Evolutionary conservation across 176 grass and related monocot genomes (phyloP).

Genomic region (Stipa capillata): DNA sequence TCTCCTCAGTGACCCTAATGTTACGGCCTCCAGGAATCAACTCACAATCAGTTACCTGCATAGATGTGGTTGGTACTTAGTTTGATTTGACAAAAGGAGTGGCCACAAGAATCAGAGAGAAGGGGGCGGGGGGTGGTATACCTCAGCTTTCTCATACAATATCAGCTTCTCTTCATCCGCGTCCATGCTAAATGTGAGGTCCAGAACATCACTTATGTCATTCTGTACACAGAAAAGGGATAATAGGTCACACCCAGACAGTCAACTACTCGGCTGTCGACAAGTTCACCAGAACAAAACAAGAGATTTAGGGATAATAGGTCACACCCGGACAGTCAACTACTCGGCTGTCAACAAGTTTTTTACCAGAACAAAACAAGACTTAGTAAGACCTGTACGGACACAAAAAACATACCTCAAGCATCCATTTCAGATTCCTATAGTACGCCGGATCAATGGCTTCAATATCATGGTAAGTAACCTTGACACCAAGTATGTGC

Average conservation of each 20-base stretch:
- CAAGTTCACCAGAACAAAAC: background rate
- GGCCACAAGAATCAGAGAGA: background rate
- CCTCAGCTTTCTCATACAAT: slow-evolving; percentile 90
- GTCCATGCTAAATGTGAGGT: slow-evolving; percentile 95
- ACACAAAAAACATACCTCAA: slow-evolving; percentile 58
- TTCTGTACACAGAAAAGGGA: slow-evolving; percentile 51
- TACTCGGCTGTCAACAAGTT: no score
- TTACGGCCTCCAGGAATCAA: slow-evolving; percentile 93
- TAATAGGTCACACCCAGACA: slow-evolving; percentile 11
- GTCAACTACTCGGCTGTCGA: background rate
- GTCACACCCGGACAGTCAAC: slow-evolving; percentile 8
- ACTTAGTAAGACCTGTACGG: background rate
- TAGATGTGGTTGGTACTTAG: slow-evolving; percentile 6
- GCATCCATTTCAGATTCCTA: slow-evolving; percentile 99
- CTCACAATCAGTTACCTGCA: slow-evolving; percentile 95
- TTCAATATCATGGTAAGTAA: slow-evolving; percentile 99
- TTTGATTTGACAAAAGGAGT: background rate
- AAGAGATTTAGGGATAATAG: slow-evolving; percentile 4
- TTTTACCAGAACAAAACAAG: no score
- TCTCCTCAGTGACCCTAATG: slow-evolving; percentile 92
- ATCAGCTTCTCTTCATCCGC: slow-evolving; percentile 97
- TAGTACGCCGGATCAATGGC: slow-evolving; percentile 97
- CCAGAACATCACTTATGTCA: slow-evolving; percentile 91
- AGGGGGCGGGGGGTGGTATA: background rate
- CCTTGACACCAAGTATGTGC: slow-evolving; percentile 95